Percentiles rank a stretch among this genome's conserved stretches.
These are phyloP conservation scores for Cicer judaicum DNA, from an alignment of 306 rosid species.

Conservation along the genomic window DNA sequence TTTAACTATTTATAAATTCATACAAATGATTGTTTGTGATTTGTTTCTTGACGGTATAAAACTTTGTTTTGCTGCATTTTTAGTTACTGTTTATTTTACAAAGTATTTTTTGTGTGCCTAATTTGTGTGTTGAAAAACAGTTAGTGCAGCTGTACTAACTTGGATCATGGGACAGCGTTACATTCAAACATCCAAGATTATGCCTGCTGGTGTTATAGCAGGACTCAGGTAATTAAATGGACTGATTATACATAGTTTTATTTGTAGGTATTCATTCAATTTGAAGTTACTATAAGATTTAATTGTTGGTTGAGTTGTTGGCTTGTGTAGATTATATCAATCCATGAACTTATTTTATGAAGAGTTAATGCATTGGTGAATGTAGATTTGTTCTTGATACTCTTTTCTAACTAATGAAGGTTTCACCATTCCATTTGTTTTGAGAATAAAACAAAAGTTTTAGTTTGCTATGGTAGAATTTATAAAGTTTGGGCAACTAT, in stretches of 20 bases:
- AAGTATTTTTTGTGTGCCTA: not conserved
- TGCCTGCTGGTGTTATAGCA: slow-evolving; percentile 91
- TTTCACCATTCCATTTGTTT: slow-evolving; percentile 26
- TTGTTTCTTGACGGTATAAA: too few species aligned
- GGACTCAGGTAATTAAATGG: slow-evolving; percentile 70
- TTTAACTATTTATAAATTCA: too few species aligned
- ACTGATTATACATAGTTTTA: not conserved
- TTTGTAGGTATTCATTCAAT: not conserved
- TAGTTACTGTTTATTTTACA: not conserved
- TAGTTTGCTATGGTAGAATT: slow-evolving; percentile 3
- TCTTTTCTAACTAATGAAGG: not conserved
- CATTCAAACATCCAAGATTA: slow-evolving; percentile 73
- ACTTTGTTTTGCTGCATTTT: slow-evolving; percentile 12
- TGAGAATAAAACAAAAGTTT: not conserved
- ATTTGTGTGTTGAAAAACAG: slow-evolving; percentile 53
- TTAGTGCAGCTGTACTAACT: slow-evolving; percentile 63
- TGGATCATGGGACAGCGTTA: slow-evolving; percentile 87
- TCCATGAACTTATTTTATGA: slow-evolving; percentile 2
- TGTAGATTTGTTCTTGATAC: not conserved
- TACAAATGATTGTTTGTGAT: too few species aligned
- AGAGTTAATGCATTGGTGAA: slow-evolving; percentile 14
- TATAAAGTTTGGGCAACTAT: not conserved
- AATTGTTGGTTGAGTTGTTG: slow-evolving; percentile 14
- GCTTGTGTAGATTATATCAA: slow-evolving; percentile 6
- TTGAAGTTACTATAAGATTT: not conserved